Conservation (phyloP, 2,329 filamentous ascomycete genomes). For the Sclerotinia nivalis region DNA sequence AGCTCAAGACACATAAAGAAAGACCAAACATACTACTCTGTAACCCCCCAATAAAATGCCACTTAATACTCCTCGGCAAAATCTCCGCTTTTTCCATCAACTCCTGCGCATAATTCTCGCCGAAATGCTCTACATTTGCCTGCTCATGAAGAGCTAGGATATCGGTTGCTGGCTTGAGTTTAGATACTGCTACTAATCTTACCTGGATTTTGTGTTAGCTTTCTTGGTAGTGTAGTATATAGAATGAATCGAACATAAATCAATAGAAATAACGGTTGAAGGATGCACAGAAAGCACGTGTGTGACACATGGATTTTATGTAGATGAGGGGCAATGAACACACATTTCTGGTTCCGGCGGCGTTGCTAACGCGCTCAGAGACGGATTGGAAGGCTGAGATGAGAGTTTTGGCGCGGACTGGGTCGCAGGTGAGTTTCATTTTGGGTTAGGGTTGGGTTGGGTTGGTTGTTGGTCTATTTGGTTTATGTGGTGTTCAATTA, state of each 20-base stretch:
- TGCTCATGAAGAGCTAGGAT: slow-evolving; percentile 76
- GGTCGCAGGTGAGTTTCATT: slow-evolving; percentile 58
- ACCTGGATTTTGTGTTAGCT: slow-evolving; percentile 51
- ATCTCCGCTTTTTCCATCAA: slow-evolving; percentile 80
- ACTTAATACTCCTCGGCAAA: slow-evolving; percentile 74
- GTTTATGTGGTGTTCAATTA: background rate
- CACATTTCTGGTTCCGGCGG: slow-evolving; percentile 56
- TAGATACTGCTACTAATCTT: slow-evolving; percentile 91
- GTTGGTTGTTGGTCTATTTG: background rate
- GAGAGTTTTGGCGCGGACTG: slow-evolving; percentile 61
- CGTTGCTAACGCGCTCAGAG: slow-evolving; percentile 56
- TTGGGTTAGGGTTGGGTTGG: slow-evolving; percentile 3
- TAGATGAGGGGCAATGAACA: slow-evolving; percentile 37
- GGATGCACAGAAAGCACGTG: background rate
- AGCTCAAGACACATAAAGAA: background rate
- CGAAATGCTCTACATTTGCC: slow-evolving; percentile 73
- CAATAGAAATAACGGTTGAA: too few species aligned
- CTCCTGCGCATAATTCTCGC: slow-evolving; percentile 95
- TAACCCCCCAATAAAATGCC: slow-evolving; percentile 96
- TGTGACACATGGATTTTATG: background rate
- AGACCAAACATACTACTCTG: slow-evolving; percentile 63
- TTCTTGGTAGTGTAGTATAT: background rate
- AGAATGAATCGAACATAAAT: background rate
- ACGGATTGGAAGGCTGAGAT: slow-evolving; percentile 63
- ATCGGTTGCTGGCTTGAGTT: slow-evolving; percentile 90